Evolutionary conservation across 106 monocot genomes (phyloP), one percentile per base, ranked within the genome.

Genomic region (Cymbidium sinense): DNA sequence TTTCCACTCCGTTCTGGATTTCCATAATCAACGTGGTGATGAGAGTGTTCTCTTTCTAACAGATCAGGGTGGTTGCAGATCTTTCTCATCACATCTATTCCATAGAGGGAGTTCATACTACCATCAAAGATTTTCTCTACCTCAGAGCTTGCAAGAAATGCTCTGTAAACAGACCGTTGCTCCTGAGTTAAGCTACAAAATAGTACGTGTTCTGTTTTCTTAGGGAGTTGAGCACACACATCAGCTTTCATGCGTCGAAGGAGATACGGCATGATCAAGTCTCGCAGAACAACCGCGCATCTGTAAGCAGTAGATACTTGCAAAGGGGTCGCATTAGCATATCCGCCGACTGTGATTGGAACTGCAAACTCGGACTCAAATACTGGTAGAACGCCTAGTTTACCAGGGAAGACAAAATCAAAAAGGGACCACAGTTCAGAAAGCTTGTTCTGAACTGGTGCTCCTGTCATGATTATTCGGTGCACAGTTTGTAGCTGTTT

Each of bases 1-100:
- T 99, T 99, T 75, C 94, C 98, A 79, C 98, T 92, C 64, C 98
- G 72, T 18, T 87, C 88, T 67, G 79, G 81, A 74, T 94, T 99
- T 43, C 98, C 98, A 82, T 99, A 99, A 71, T 99, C 98, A 69
- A 90, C 87, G 80, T 92, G 84, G 33, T 84, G 81, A 70, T 80
- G 80, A 23, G 91, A 85, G 44, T 90, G 82, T 64, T 92, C 98
- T 82, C 94, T 88, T 83, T 99, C 98, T 64, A 99, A 87, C 30
- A 99, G 81, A 87, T 99, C 98, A 70, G 98, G 94, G 85, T 99
- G 98, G 79, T 99, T 99, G 80, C 94, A 99, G 54, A 99, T 92
- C 81, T 99, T 99, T 36, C 94, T 81, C 90, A 95, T 86, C 19
- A 99, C 79, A 87, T 99, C 98, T 43, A 99, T 99, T 33, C 98